Evolutionary conservation across 2,329 filamentous ascomycete genomes (phyloP).

Genomic region (Diatrype stigma): DNA sequence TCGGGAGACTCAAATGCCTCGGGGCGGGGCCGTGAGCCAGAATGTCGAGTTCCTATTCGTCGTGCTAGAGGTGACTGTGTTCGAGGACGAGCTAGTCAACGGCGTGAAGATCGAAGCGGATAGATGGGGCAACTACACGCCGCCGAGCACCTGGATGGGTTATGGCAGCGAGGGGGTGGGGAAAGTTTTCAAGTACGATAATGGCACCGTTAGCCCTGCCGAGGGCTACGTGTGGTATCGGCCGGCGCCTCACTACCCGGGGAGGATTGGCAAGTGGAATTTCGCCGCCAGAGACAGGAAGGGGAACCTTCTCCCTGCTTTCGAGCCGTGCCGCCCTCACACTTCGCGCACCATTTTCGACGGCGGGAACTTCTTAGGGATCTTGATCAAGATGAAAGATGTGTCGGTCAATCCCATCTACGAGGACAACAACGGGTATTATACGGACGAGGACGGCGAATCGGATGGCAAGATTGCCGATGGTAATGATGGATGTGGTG

Average conservation of each 20-base stretch:
- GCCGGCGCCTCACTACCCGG: not conserved
- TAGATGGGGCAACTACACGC: not conserved
- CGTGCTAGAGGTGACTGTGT: not conserved
- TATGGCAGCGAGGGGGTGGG: not conserved
- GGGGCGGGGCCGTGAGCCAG: not conserved
- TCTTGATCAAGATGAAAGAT: not conserved
- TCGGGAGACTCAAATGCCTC: no score
- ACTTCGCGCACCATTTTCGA: not conserved
- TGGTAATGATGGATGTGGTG: no score
- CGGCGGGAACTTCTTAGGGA: not conserved
- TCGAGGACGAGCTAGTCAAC: not conserved
- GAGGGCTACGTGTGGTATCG: not conserved
- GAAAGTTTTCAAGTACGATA: not conserved
- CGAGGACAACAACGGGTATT: not conserved
- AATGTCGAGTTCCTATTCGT: conserved; percentile 1
- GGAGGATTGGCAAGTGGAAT: not conserved
- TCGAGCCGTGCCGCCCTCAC: not conserved
- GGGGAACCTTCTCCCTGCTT: not conserved
- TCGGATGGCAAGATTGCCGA: not conserved
- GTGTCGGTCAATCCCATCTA: not conserved
- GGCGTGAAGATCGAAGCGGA: not conserved
- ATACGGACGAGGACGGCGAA: not conserved
- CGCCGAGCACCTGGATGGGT: not conserved
- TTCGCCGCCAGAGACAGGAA: not conserved
- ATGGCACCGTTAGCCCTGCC: not conserved